These are phyloP conservation scores for Penicillium psychrosexuale DNA, from an alignment of 2,329 filamentous ascomycete genomes.

Conservation along the genomic window DNA sequence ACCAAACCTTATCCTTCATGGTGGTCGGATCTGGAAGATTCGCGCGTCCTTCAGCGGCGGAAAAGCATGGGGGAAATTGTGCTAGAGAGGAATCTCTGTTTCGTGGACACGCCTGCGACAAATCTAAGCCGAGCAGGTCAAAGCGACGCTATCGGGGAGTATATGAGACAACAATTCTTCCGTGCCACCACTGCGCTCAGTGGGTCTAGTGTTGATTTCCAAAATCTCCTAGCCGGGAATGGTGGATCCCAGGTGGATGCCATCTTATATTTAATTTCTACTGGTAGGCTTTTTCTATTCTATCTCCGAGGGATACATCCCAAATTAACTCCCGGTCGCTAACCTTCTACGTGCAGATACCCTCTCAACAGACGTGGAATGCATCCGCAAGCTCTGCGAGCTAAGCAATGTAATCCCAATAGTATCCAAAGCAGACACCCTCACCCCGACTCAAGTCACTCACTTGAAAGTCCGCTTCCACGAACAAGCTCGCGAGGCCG, in stretches of 20 bases:
- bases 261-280: conserved; percentile 75
- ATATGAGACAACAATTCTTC: conserved; percentile 68
- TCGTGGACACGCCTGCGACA: conserved; percentile 73
- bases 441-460: conserved; percentile 57
- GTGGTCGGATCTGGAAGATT: conserved; percentile 78
- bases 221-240: conserved; percentile 73
- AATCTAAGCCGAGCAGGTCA: conserved; percentile 53
- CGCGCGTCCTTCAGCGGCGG: conserved; percentile 57
- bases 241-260: conserved; percentile 82
- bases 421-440: conserved; percentile 70
- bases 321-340: not conserved
- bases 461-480: conserved; percentile 55
- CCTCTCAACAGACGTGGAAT: conserved; percentile 65
- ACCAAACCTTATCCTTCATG: conserved; percentile 82
- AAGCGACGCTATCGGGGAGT: conserved; percentile 62
- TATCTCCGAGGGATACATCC: not conserved
- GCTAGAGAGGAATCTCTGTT: conserved; percentile 87
- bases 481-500: conserved; percentile 40
- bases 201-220: conserved; percentile 70
- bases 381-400: conserved; percentile 65
- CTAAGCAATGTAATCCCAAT: conserved; percentile 84
- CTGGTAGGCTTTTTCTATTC: conserved; percentile 54
- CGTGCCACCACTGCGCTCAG: conserved; percentile 60
- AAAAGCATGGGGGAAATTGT: conserved; percentile 73
- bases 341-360: conserved; percentile 45